Evolutionary conservation across 495 filamentous ascomycete species (phyloP).

Genomic region (Annulohypoxylon bovei): DNA sequence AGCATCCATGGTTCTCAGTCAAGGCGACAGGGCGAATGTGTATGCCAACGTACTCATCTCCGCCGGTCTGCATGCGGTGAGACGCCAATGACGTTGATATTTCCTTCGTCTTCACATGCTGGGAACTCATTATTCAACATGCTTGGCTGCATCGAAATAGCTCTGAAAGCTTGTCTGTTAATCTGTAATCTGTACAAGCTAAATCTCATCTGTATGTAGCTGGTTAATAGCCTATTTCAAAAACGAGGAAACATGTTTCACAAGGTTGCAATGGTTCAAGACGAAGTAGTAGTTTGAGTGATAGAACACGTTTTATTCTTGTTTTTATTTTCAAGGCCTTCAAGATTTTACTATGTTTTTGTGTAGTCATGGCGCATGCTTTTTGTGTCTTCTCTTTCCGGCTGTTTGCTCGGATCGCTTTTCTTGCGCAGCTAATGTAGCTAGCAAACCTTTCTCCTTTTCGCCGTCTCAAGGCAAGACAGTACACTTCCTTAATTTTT

Average conservation of each 20-base stretch:
- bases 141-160: background rate
- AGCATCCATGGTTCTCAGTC: constrained; percentile 25
- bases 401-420: constrained; percentile 23
- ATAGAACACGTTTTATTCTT: constrained; percentile 39
- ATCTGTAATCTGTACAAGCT: too few relatives aligned
- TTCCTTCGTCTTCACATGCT: constrained; percentile 28
- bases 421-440: constrained; percentile 26
- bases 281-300: constrained; percentile 1
- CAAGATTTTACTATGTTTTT: constrained; percentile 44
- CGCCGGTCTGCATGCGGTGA: constrained; percentile 23
- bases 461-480: constrained; percentile 17
- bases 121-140: background rate
- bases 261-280: constrained; percentile 12
- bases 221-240: constrained; percentile 6
- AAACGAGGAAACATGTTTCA: background rate
- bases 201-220: background rate
- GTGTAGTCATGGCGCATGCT: constrained; percentile 45
- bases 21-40: constrained; percentile 2
- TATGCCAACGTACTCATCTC: constrained; percentile 33
- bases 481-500: constrained; percentile 27
- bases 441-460: constrained; percentile 31
- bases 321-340: constrained; percentile 46
- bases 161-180: constrained; percentile 10
- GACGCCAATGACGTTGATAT: constrained; percentile 23
- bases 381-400: constrained; percentile 35